Evolutionary conservation across 768 basidiomycete species (phyloP).

Genomic region (Termitomyces sp.): DNA sequence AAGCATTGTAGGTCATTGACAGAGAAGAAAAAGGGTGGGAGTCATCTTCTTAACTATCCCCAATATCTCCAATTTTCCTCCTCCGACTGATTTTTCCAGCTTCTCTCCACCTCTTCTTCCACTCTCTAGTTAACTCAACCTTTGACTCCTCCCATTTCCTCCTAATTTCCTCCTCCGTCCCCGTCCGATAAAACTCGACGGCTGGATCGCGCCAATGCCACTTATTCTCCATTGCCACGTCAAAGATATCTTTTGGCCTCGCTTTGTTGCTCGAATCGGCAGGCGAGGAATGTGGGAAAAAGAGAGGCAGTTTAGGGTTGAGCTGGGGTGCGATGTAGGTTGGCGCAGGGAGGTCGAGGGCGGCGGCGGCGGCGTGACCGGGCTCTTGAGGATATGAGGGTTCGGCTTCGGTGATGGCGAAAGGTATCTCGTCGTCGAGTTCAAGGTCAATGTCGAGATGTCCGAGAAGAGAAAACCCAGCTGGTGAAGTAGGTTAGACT

Average conservation of each 20-base stretch:
- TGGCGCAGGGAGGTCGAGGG: slow-evolving; percentile 3
- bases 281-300: slow-evolving; percentile 49
- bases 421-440: slow-evolving; percentile 12
- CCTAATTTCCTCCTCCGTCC: slow-evolving; percentile 55
- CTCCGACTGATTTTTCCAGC: slow-evolving; percentile 61
- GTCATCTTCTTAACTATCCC: slow-evolving; percentile 12
- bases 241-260: slow-evolving; percentile 40
- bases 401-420: slow-evolving; percentile 13
- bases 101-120: slow-evolving; percentile 75
- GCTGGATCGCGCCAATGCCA: slow-evolving; percentile 41
- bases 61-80: slow-evolving; percentile 38
- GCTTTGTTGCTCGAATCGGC: slow-evolving; percentile 20
- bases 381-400: background rate
- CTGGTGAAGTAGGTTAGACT: slow-evolving; percentile 22
- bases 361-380: slow-evolving; percentile 17
- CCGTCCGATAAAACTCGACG: slow-evolving; percentile 43
- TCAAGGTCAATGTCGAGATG: slow-evolving; percentile 62
- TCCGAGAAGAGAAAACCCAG: slow-evolving; percentile 68
- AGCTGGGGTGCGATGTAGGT: slow-evolving; percentile 27
- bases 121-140: slow-evolving; percentile 62
- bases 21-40: background rate
- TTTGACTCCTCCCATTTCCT: slow-evolving; percentile 68
- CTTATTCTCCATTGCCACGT: slow-evolving; percentile 41
- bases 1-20: background rate
- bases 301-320: slow-evolving; percentile 51